phyloP scores from a whole-genome alignment of 2,329 filamentous ascomycete species.

The Fusarium globosum region DNA sequence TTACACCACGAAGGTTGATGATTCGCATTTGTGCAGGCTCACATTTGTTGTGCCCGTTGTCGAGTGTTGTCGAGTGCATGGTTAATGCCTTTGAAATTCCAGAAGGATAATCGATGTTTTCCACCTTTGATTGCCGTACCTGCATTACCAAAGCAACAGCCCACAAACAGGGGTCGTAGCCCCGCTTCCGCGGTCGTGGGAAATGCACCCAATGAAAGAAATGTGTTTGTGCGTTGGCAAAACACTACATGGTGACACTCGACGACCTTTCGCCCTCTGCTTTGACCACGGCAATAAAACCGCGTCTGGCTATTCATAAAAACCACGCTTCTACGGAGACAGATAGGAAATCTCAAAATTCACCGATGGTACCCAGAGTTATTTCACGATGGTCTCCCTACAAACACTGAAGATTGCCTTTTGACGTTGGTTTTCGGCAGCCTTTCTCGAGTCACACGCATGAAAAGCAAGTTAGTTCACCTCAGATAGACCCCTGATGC shows the following conservation, averaged over 20 bases:
- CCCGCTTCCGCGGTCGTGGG: background rate
- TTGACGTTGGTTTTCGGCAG: background rate
- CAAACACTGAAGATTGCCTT: too few relatives aligned
- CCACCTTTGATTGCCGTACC: background rate
- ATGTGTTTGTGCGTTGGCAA: background rate
- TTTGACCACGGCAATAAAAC: fast-evolving
- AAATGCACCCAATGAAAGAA: background rate
- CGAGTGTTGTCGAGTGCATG: background rate
- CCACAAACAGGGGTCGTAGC: too few relatives aligned
- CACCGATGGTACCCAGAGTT: too few relatives aligned
- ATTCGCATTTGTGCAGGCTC: fast-evolving
- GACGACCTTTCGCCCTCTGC: fast-evolving
- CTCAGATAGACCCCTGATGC: fast-evolving
- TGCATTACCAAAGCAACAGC: background rate
- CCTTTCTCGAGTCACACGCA: fast-evolving
- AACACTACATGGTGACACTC: background rate
- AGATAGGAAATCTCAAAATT: fast-evolving
- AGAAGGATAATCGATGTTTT: background rate
- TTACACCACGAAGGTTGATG: fast-evolving
- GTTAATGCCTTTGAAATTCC: background rate
- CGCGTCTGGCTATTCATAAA: fast-evolving
- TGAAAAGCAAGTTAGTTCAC: fast-evolving
- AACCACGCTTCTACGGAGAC: fast-evolving
- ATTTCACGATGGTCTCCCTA: too few relatives aligned
- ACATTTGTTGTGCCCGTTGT: background rate